Evolutionary conservation across 2,329 filamentous ascomycete species (phyloP).

Genomic region (Colletotrichum tamarilloi): DNA sequence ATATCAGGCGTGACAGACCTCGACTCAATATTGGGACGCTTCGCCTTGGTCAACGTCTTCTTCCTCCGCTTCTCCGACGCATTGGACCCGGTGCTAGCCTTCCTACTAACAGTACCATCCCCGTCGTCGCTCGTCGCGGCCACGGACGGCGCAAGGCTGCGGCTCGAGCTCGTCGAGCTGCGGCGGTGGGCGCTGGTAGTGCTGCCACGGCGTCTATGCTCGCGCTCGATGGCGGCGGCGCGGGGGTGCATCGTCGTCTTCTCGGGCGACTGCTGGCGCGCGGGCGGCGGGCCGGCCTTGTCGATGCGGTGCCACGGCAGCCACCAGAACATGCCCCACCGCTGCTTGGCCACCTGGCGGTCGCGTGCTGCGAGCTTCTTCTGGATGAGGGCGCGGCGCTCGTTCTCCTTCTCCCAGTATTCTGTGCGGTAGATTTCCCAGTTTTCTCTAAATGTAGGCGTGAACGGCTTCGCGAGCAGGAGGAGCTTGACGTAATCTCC

Average conservation of each 20-base stretch:
- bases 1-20: constrained; percentile 66
- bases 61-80: constrained; percentile 64
- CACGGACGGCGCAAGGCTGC: constrained; percentile 63
- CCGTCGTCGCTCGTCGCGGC: constrained; percentile 43
- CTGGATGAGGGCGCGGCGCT: constrained; percentile 80
- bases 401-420: constrained; percentile 98
- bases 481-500: constrained; percentile 94
- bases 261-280: constrained; percentile 49
- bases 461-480: constrained; percentile 93
- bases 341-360: constrained; percentile 72
- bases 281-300: constrained; percentile 38
- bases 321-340: constrained; percentile 87
- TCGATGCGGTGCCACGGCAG: constrained; percentile 71
- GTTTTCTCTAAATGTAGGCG: constrained; percentile 92
- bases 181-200: constrained; percentile 59
- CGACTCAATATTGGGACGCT: constrained; percentile 58
- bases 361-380: constrained; percentile 76
- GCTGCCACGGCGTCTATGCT: constrained; percentile 59
- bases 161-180: constrained; percentile 62
- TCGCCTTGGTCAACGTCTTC: constrained; percentile 54
- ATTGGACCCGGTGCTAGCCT: constrained; percentile 59
- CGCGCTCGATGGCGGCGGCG: constrained; percentile 55
- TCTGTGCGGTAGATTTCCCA: constrained; percentile 96
- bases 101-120: constrained; percentile 53
- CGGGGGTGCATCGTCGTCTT: constrained; percentile 52